These are phyloP conservation scores for Aureococcus anophagefferens DNA, from an alignment of 108 stramenopile genomes.

Conservation along the genomic window DNA sequence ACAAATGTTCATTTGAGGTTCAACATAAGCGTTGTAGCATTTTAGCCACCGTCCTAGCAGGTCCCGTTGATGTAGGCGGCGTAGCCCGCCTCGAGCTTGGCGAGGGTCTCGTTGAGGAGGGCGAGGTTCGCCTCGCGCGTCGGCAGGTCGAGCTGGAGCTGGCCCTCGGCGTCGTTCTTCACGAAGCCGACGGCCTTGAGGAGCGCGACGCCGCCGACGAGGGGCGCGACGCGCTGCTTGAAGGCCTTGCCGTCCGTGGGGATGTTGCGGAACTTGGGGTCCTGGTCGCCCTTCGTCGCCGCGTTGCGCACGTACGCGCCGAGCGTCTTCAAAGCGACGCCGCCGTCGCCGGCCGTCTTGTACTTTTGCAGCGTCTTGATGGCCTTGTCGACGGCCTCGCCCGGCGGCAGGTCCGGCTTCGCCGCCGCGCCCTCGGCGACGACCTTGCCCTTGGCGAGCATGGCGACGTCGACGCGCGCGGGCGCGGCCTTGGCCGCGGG, in stretches of 20 bases:
- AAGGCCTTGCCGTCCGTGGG: conserved; percentile 42
- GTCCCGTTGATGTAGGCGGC: background rate
- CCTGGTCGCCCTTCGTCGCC: conserved; percentile 21
- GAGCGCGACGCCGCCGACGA: conserved; percentile 17
- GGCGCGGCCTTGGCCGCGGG: background rate
- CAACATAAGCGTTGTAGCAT: too few species aligned
- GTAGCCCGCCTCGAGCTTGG: background rate
- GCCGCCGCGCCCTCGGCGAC: background rate
- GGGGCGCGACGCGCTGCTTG: conserved; percentile 29
- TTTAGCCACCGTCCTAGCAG: too few species aligned
- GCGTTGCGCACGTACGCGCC: conserved; percentile 35
- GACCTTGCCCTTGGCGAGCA: conserved; percentile 1
- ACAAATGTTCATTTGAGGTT: too few species aligned
- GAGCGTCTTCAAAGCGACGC: conserved; percentile 30
- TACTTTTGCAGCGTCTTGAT: conserved; percentile 27
- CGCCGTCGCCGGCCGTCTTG: conserved; percentile 38
- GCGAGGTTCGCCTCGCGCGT: background rate
- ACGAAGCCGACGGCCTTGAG: conserved; percentile 26
- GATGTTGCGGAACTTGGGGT: conserved; percentile 39
- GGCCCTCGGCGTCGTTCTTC: conserved; percentile 16
- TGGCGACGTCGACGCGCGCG: background rate
- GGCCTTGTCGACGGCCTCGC: conserved; percentile 23
- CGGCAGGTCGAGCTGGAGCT: background rate
- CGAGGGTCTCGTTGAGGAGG: background rate
- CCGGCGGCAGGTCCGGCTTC: conserved; percentile 4